phyloP scores from a whole-genome alignment of 176 grass and related monocot species.

The Aechmea fasciata region DNA sequence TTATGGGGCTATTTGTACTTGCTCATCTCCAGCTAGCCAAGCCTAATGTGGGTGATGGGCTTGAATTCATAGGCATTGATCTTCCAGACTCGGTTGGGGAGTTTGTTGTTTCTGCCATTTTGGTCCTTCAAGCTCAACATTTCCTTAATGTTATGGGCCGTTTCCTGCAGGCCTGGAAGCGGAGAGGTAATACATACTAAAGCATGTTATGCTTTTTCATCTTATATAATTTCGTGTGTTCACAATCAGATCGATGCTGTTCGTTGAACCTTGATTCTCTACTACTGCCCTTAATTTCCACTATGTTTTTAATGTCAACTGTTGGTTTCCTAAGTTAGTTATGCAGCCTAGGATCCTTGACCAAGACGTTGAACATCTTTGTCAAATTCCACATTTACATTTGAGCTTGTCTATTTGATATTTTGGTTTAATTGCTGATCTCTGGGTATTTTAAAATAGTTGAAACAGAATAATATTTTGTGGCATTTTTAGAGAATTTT shows the following conservation, averaged over 20 bases:
- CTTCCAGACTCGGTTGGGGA: conserved; percentile 84
- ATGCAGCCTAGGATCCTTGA: too few species aligned
- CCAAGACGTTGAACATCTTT: too few species aligned
- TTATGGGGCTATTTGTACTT: conserved; percentile 51
- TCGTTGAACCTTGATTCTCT: not conserved
- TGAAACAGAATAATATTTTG: too few species aligned
- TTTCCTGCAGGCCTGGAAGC: conserved; percentile 61
- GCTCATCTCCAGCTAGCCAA: conserved; percentile 49
- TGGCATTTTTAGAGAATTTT: too few species aligned
- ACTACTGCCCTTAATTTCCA: too few species aligned
- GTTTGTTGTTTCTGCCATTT: conserved; percentile 61
- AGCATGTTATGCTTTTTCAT: not conserved
- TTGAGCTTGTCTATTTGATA: too few species aligned
- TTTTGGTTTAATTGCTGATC: too few species aligned
- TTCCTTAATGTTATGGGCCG: conserved; percentile 42
- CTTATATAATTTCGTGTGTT: conserved; percentile 4
- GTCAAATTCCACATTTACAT: too few species aligned
- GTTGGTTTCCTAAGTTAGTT: too few species aligned
- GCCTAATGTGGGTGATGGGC: conserved; percentile 36
- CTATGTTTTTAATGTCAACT: too few species aligned
- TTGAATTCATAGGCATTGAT: conserved; percentile 82
- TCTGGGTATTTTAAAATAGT: too few species aligned
- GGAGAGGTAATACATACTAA: conserved; percentile 40
- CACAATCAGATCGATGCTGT: conserved; percentile 9
- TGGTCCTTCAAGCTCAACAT: conserved; percentile 69